Percentiles rank a stretch among this genome's conserved stretches.
Conservation (phyloP, 164 flowering plant genomes). For the Magnolia officinalis region DNA sequence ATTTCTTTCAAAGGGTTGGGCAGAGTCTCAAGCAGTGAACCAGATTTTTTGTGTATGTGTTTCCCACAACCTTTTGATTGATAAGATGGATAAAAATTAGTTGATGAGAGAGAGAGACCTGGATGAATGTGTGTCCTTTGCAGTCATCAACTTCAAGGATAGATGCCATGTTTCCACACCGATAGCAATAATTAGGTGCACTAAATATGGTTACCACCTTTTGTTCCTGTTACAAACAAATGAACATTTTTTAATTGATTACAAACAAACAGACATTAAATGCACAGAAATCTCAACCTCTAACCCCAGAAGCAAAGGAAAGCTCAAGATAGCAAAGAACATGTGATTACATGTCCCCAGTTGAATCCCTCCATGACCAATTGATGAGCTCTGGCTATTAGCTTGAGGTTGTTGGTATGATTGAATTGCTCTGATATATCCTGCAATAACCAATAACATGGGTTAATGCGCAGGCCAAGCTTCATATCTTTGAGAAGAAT, state of each 20-base stretch:
- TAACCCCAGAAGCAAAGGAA: background rate
- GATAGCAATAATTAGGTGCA: constrained; percentile 96
- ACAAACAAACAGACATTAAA: constrained; percentile 1
- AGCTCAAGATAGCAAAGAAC: background rate
- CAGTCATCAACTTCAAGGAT: constrained; percentile 96
- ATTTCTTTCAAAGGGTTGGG: too few species aligned
- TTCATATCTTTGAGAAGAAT: background rate
- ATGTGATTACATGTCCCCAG: constrained; percentile 82
- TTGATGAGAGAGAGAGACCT: constrained; percentile 37
- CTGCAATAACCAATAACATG: constrained; percentile 28
- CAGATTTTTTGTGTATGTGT: too few species aligned
- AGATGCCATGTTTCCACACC: constrained; percentile 99
- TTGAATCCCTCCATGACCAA: constrained; percentile 98
- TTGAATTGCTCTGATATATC: constrained; percentile 98
- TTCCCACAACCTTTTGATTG: too few species aligned
- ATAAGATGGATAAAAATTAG: too few species aligned
- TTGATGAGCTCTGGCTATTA: constrained; percentile 98
- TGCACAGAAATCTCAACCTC: background rate
- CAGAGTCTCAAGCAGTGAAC: too few species aligned
- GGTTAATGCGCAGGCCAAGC: background rate
- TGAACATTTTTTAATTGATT: background rate
- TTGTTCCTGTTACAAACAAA: constrained; percentile 64
- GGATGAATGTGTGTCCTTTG: constrained; percentile 91
- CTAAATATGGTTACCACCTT: constrained; percentile 97
- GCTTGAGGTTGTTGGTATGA: constrained; percentile 83